Conservation (phyloP, 1,284 basidiomycete genomes). For the Tylopilus orsonianus region DNA sequence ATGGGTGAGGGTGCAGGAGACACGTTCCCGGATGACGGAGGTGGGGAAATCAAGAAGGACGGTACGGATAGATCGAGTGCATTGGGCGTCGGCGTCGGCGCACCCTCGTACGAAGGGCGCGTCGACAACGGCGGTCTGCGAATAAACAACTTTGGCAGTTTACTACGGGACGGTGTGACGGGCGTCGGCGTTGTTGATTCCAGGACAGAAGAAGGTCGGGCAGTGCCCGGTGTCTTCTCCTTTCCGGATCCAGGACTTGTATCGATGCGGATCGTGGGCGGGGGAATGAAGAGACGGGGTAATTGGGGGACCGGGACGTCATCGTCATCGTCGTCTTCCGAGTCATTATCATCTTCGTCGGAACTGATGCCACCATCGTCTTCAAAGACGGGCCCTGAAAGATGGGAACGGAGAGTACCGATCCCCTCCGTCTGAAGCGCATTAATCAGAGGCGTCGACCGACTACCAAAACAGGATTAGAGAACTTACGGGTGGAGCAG, state of each 20-base stretch:
- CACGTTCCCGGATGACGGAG: constrained; percentile 10
- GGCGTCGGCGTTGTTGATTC: constrained; percentile 14
- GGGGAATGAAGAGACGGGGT: constrained; percentile 32
- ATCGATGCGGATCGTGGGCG: constrained; percentile 23
- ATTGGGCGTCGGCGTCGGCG: constrained; percentile 13
- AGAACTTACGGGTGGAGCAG: constrained; percentile 76
- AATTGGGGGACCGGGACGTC: constrained; percentile 19
- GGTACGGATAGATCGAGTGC: constrained; percentile 10
- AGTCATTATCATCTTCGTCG: constrained; percentile 48
- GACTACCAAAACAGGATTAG: too few relatives aligned
- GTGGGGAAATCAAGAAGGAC: constrained; percentile 10
- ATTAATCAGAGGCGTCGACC: too few relatives aligned
- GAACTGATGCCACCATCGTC: constrained; percentile 81
- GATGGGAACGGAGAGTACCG: constrained; percentile 76
- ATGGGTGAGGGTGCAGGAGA: constrained; percentile 20
- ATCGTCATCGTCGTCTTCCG: constrained; percentile 31
- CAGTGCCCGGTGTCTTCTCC: constrained; percentile 24
- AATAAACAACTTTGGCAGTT: constrained; percentile 41
- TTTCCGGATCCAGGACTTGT: constrained; percentile 10
- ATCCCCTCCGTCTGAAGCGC: constrained; percentile 79
- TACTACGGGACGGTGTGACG: constrained; percentile 23
- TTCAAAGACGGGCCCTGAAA: constrained; percentile 56
- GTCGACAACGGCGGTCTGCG: constrained; percentile 36
- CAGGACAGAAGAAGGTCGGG: constrained; percentile 24
- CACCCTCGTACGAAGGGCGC: constrained; percentile 31